A percentile compares a stretch with the other conserved stretches of the same genome.
These are phyloP conservation scores for Musa beccarii DNA, from an alignment of 176 grass and related monocot species.

Conservation along the genomic window DNA sequence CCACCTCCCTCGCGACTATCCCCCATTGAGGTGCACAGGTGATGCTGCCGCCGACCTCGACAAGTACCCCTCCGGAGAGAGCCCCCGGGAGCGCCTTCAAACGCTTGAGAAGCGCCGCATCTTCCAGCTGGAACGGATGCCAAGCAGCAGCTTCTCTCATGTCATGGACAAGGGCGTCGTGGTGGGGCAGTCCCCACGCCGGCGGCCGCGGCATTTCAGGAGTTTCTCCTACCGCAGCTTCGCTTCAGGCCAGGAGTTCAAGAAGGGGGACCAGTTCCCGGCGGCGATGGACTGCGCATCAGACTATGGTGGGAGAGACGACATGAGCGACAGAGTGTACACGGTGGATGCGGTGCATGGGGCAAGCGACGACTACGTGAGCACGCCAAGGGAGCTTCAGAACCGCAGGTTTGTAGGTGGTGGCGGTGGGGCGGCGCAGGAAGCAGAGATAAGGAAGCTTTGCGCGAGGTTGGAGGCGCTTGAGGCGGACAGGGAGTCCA, in stretches of 20 bases:
- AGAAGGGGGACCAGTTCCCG: slow-evolving; percentile 24
- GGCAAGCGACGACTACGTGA: not conserved
- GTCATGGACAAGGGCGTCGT: slow-evolving; percentile 3
- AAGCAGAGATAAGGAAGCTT: slow-evolving; percentile 22
- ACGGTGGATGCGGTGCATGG: too few relatives aligned
- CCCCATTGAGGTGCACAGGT: slow-evolving; percentile 1
- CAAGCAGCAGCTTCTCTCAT: not conserved
- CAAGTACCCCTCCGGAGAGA: slow-evolving; percentile 19
- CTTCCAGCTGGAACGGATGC: slow-evolving; percentile 34
- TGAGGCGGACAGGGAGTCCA: slow-evolving; percentile 30
- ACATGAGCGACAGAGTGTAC: too few relatives aligned
- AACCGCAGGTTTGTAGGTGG: slow-evolving; percentile 13
- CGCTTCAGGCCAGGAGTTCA: not conserved
- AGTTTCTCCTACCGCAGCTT: slow-evolving; percentile 9
- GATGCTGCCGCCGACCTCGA: slow-evolving; percentile 21
- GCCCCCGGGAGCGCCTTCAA: not conserved
- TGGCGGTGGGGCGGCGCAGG: slow-evolving; percentile 2
- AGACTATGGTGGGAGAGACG: not conserved
- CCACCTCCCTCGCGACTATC: not conserved
- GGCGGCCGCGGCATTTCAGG: slow-evolving; percentile 15
- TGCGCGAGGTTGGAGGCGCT: slow-evolving; percentile 19
- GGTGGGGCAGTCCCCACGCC: slow-evolving; percentile 19
- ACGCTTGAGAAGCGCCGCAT: slow-evolving; percentile 12
- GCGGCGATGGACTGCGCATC: slow-evolving; percentile 7
- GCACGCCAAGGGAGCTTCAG: slow-evolving; percentile 18